These are phyloP conservation scores for Quercus gilva DNA, from an alignment of 306 rosid genomes.

Conservation along the genomic window DNA sequence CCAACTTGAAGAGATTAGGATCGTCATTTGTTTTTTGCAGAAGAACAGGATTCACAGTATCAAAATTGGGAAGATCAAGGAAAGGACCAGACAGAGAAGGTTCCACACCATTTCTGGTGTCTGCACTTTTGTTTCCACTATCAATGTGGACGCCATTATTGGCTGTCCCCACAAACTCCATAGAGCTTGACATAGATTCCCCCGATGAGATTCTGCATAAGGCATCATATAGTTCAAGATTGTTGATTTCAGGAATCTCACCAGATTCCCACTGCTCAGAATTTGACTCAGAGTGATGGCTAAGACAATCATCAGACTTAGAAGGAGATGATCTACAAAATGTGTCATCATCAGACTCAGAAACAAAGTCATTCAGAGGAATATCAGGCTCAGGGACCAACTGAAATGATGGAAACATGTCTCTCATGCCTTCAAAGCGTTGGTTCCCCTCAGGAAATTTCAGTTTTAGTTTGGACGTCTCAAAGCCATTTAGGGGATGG, in stretches of 20 bases:
- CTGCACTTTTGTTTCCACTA: constrained; percentile 25
- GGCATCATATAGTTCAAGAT: constrained; percentile 47
- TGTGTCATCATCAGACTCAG: constrained; percentile 82
- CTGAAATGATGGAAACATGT: constrained; percentile 81
- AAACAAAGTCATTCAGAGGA: constrained; percentile 56
- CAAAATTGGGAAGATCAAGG: constrained; percentile 79
- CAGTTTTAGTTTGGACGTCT: constrained; percentile 67
- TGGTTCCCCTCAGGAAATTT: constrained; percentile 75
- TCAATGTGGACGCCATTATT: constrained; percentile 32
- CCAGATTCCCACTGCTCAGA: constrained; percentile 90
- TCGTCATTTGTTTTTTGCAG: constrained; percentile 35
- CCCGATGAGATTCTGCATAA: constrained; percentile 45
- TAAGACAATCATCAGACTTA: constrained; percentile 69
- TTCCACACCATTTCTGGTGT: constrained; percentile 33
- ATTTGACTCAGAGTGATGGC: constrained; percentile 61
- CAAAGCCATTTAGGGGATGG: constrained; percentile 61
- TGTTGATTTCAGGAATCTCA: constrained; percentile 51
- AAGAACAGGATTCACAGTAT: constrained; percentile 45
- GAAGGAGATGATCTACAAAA: constrained; percentile 89
- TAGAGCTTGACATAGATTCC: constrained; percentile 42
- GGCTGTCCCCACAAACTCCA: constrained; percentile 32
- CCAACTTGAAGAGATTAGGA: constrained; percentile 25
- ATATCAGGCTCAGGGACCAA: constrained; percentile 71
- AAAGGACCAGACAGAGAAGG: constrained; percentile 48
- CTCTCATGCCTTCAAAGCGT: constrained; percentile 52